Evolutionary conservation across 306 rosid genomes (phyloP), one percentile per base, ranked within the genome.

Genomic region (Medicago arabica): DNA sequence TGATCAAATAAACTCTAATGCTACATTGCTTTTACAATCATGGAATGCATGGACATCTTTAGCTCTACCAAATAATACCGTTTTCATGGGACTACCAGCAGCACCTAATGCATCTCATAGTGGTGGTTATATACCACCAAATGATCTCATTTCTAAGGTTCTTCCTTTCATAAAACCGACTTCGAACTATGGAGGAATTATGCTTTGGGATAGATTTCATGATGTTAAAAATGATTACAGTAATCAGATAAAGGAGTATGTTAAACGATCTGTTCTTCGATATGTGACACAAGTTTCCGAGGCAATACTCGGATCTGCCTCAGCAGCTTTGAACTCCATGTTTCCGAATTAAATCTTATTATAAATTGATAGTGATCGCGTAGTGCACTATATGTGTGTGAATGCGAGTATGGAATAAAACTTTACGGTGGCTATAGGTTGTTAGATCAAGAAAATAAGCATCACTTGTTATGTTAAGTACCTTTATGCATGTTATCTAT

Each of bases 161-260:
- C 91, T 88, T 80, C 96, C 96, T 0, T 2, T 4, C 7, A 68
- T 88, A 5, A 87, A 71, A 78, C 16, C 14, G 9, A 34, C 90
- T 25, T 0, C 78, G 0, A 91, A 87, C 71, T 85, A 85, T 44
- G 90, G 96, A 38, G 93, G 93, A 23, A 68, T 88, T 12, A 88
- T 91, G 96, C 74, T 91, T 0, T 91, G 91, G 91, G 80, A 31
- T 71, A 87, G 83, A 51, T 2, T 0, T 25, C 7, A 3, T 19
- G 81, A 81, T 54, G 15, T 19, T 36, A 4, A 0, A 5, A 16
- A 4, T 21, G 3, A 2, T 17, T 65, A 54, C 28, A 80, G 79
- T 11, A 53, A 49, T 14, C 61, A 55, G 23, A 44, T 78, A 15
- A 47, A 14, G 55, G 8, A 1, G 1, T 2, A 17, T 53, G 54